These are phyloP conservation scores for Fistulifera solaris DNA, from an alignment of 108 stramenopile genomes.

Conservation along the genomic window DNA sequence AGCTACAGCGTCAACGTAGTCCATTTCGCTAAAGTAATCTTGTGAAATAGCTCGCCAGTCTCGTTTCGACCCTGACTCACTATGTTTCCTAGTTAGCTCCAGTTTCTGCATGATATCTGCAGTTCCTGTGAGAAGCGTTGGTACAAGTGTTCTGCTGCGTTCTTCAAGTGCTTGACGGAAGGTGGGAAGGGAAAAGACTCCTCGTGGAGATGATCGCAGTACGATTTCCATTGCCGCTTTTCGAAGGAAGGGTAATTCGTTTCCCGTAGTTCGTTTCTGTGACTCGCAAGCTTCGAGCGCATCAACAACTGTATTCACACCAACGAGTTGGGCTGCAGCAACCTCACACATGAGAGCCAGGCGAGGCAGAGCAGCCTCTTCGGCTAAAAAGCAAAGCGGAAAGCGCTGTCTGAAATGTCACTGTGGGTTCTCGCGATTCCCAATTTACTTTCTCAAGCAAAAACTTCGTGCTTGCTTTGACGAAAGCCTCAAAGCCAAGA, in stretches of 20 bases:
- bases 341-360: constrained; percentile 82
- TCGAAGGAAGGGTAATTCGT: constrained; percentile 52
- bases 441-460: too few relatives aligned
- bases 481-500: constrained; percentile 64
- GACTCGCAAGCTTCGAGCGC: constrained; percentile 46
- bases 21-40: too few relatives aligned
- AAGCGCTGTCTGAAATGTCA: constrained; percentile 54
- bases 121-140: too few relatives aligned
- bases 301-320: constrained; percentile 43
- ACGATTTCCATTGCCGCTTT: constrained; percentile 64
- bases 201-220: constrained; percentile 31
- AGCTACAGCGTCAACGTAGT: too few relatives aligned
- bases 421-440: constrained; percentile 21
- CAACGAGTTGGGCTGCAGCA: constrained; percentile 58
- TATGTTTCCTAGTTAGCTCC: too few relatives aligned
- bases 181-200: constrained; percentile 17
- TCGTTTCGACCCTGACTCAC: too few relatives aligned
- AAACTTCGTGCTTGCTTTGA: constrained; percentile 13
- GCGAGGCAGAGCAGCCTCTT: constrained; percentile 66
- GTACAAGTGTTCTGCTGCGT: too few relatives aligned
- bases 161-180: too few relatives aligned
- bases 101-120: too few relatives aligned
- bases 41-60: too few relatives aligned
- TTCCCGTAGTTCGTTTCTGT: constrained; percentile 41
- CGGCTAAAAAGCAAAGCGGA: constrained; percentile 64